Base-by-base conservation (phyloP, 805 yeast genomes). In the Yamadazyma phyllophila region DNA sequence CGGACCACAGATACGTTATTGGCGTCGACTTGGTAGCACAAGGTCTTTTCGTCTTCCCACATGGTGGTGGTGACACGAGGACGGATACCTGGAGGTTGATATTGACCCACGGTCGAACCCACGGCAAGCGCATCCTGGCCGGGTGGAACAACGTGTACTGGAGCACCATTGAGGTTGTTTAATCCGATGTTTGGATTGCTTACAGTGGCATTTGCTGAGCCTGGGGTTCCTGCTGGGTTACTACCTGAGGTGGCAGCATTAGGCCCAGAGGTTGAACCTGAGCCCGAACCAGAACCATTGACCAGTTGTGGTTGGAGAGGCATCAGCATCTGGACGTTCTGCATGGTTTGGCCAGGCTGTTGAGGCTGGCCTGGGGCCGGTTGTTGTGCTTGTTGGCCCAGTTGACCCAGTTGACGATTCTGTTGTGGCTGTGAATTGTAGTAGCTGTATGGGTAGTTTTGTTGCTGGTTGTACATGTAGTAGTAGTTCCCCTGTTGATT, bases 41-140 rank as follows among this genome's bases (percentile, higher is more conserved):
- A 65, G 0, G 95, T 87, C 54, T 84, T 83, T 59, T 87, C 95
- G 60, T 87, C 95, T 59, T 87, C 94, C 96, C 96, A 87, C 78
- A 84, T 78, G n/a, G 94, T 86, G 16, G 94, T 85, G 43, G 90
- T 84, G 43, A 86, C 88, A 49, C 83, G 70, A 7, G 85, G 88
- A 29, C 85, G 57, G 45, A 71, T 62, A 2, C 74, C 75, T 2
- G 74, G 73, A 5, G 76, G 76, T 54, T 71, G 77, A 52, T 62
- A 71, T 49, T 69, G 76, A 36, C 76, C 77, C 41, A 69, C 73
- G 7, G 66, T 16, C 12, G 48, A 41, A 5, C 40, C 20, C 8
- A 37, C 32, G 13, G 32, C 40, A 26, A 37, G 40, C 14, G 27
- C 11, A 26, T 37, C 40, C 26, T 26, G 40, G 2, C 17, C 20